phyloP scores from a whole-genome alignment of 768 basidiomycete species.

The Kwoniella dejecticola region DNA sequence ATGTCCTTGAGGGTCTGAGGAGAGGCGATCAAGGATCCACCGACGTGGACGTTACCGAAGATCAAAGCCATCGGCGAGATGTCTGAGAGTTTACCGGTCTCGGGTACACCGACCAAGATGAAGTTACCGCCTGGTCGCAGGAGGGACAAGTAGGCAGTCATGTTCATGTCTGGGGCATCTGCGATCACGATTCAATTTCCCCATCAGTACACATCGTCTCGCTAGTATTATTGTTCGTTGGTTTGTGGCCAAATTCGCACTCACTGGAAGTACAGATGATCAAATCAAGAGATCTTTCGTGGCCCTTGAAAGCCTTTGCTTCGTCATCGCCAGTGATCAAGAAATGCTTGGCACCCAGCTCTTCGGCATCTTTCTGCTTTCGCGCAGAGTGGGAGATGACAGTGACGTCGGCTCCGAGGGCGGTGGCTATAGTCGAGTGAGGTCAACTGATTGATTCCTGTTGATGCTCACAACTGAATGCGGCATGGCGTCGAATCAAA shows the following conservation, averaged over 20 bases:
- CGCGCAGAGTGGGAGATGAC: conserved; percentile 63
- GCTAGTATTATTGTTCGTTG: too few relatives aligned
- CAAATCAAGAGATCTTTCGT: conserved; percentile 55
- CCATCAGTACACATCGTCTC: too few relatives aligned
- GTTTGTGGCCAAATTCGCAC: too few relatives aligned
- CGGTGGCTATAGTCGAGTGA: conserved; percentile 59
- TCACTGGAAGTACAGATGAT: conserved; percentile 58
- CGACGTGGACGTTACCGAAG: conserved; percentile 55
- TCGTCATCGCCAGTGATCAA: conserved; percentile 59
- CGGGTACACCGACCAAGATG: conserved; percentile 49
- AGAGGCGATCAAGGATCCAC: conserved; percentile 43
- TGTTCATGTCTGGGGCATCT: conserved; percentile 45
- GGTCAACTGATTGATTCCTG: conserved; percentile 38
- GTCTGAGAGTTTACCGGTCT: conserved; percentile 57
- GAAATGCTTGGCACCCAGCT: conserved; percentile 64
- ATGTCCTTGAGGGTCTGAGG: conserved; percentile 37
- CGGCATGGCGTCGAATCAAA: too few relatives aligned
- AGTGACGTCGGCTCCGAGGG: conserved; percentile 64
- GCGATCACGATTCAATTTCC: too few relatives aligned
- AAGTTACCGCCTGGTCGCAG: conserved; percentile 45
- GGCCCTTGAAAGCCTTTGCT: conserved; percentile 47
- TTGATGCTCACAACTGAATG: not conserved
- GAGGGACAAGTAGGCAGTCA: conserved; percentile 46
- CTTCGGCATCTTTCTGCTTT: conserved; percentile 64
- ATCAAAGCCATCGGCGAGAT: conserved; percentile 46